Evolutionary conservation across 164 flowering plant genomes (phyloP).

Genomic region (Vitis amurensis): DNA sequence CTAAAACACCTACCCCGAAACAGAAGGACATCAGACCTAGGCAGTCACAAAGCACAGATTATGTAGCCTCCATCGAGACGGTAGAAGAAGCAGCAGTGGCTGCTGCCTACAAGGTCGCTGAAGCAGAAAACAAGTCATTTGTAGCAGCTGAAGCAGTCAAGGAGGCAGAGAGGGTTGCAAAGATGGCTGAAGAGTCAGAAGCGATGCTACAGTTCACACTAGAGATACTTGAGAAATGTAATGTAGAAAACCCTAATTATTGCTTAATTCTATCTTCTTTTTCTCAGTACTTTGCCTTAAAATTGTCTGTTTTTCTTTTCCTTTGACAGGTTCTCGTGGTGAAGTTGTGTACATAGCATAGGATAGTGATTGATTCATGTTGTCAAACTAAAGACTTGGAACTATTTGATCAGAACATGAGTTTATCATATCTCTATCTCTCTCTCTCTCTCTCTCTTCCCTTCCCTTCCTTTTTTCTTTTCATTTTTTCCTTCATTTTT

Average conservation of each 20-base stretch:
- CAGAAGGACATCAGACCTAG: slow-evolving; percentile 32
- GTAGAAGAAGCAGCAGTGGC: slow-evolving; percentile 51
- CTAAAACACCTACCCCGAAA: slow-evolving; percentile 1
- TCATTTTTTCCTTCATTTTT: too few species aligned
- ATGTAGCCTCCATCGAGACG: slow-evolving; percentile 8
- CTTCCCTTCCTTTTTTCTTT: too few species aligned
- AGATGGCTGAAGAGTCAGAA: slow-evolving; percentile 70
- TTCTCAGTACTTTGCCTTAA: background rate
- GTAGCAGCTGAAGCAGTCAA: slow-evolving; percentile 72
- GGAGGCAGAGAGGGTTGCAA: slow-evolving; percentile 62
- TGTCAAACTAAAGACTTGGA: too few species aligned
- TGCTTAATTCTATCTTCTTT: background rate
- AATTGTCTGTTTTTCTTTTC: background rate
- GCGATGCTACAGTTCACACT: slow-evolving; percentile 43
- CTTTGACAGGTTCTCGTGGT: slow-evolving; percentile 34
- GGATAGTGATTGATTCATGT: background rate
- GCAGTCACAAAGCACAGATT: slow-evolving; percentile 18
- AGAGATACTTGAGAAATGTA: slow-evolving; percentile 70
- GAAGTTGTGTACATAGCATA: slow-evolving; percentile 38
- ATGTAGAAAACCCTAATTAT: background rate
- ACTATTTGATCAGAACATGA: too few species aligned
- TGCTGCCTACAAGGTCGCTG: slow-evolving; percentile 74
- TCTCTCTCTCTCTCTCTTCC: too few species aligned
- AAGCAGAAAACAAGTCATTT: slow-evolving; percentile 72
- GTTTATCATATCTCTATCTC: too few species aligned